A percentile compares a stretch with the other conserved stretches of the same genome.
phyloP scores from a whole-genome alignment of 1,139 yeast species.

The Protomyces arabidopsidicola region DNA sequence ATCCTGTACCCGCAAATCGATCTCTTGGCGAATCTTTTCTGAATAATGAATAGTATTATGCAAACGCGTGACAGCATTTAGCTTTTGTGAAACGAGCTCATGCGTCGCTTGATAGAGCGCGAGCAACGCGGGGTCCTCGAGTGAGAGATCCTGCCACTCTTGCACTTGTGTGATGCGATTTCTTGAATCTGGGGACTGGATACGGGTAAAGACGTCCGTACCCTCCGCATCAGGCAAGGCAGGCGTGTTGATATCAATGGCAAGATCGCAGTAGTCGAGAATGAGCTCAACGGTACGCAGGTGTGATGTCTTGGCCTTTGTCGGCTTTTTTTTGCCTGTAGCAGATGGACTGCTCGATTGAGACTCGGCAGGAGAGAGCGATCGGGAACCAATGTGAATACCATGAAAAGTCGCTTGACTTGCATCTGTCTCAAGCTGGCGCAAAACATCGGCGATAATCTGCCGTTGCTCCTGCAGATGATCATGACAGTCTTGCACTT shows the following conservation, averaged over 20 bases:
- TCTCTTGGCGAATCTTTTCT: slow-evolving; percentile 75
- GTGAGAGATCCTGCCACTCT: slow-evolving; percentile 52
- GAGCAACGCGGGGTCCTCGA: slow-evolving; percentile 42
- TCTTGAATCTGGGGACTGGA: slow-evolving; percentile 53
- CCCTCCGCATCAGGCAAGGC: slow-evolving; percentile 36
- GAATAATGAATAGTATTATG: slow-evolving; percentile 74
- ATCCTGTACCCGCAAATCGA: slow-evolving; percentile 63
- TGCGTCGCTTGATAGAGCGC: slow-evolving; percentile 64
- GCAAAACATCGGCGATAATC: slow-evolving; percentile 49
- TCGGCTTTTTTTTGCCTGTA: slow-evolving; percentile 11
- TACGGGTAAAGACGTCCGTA: slow-evolving; percentile 33
- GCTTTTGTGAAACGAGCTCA: slow-evolving; percentile 56
- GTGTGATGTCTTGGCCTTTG: slow-evolving; percentile 2
- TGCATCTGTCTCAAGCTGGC: slow-evolving; percentile 36
- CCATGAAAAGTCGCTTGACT: background rate
- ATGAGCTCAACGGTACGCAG: slow-evolving; percentile 54
- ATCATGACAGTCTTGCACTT: slow-evolving; percentile 75
- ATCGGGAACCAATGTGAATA: background rate
- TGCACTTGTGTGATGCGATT: slow-evolving; percentile 60
- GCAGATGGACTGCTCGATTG: background rate
- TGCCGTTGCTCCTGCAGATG: slow-evolving; percentile 65
- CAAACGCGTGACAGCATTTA: slow-evolving; percentile 68
- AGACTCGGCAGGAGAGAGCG: background rate
- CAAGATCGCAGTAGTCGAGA: slow-evolving; percentile 68
- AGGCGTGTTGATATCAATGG: slow-evolving; percentile 63